These are phyloP conservation scores for Yarrowia porcina DNA, from an alignment of 805 yeast species.

Conservation along the genomic window DNA sequence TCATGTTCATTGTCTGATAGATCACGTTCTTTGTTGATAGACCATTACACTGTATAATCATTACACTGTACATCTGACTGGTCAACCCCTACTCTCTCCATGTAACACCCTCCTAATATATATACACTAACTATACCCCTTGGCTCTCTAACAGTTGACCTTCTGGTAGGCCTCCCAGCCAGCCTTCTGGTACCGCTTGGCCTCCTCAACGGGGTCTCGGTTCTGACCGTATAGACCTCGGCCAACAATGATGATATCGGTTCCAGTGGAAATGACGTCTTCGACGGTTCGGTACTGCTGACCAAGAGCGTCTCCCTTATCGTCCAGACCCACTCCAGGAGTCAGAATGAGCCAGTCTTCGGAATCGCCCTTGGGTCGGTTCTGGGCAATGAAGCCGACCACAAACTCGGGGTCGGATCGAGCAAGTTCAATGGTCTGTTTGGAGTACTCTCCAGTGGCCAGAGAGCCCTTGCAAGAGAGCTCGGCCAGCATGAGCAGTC, in stretches of 20 bases:
- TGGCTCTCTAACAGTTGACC: not conserved
- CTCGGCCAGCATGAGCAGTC: constrained; percentile 92
- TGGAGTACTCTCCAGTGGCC: constrained; percentile 89
- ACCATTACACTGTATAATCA: too few relatives aligned
- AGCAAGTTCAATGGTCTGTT: constrained; percentile 84
- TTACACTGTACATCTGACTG: too few relatives aligned
- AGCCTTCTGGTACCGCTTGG: constrained; percentile 82
- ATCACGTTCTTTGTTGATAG: too few relatives aligned
- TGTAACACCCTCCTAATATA: too few relatives aligned
- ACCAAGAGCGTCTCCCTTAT: constrained; percentile 91
- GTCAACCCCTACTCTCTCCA: too few relatives aligned
- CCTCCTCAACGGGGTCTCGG: constrained; percentile 84
- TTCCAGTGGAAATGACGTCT: constrained; percentile 78
- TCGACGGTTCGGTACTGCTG: constrained; percentile 94
- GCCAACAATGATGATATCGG: constrained; percentile 96
- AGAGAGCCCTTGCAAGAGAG: constrained; percentile 89
- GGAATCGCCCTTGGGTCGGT: constrained; percentile 67
- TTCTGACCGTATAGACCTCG: constrained; percentile 94
- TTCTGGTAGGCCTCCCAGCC: constrained; percentile 85
- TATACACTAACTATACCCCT: too few relatives aligned
- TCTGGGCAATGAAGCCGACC: constrained; percentile 94
- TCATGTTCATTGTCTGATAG: too few relatives aligned
- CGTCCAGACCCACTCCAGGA: constrained; percentile 98
- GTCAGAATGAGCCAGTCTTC: constrained; percentile 97
- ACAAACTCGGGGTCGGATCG: constrained; percentile 83